Evolutionary conservation across 257 asterid genomes (phyloP), one percentile per base, ranked within the genome.

Genomic region (Craterostigma plantagineum): DNA sequence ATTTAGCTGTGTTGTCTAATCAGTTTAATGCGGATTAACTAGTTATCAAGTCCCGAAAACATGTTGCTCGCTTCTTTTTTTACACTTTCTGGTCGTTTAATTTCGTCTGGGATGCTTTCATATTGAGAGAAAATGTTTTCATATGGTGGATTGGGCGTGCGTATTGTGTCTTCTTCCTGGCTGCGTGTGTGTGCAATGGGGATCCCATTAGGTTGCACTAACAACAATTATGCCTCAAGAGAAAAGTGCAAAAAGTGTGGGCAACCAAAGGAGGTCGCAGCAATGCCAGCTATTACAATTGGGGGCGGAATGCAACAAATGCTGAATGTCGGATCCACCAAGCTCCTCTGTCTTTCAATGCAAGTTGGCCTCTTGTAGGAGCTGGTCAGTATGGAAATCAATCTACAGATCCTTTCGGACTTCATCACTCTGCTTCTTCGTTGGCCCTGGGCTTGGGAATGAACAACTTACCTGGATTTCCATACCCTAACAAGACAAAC

Each of bases 151-250:
- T 74, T 76, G 84, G 84, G 87, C 80, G 72, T 84, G 84, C 71
- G 65, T 72, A 58, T 53, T 74, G 71, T 75, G 53, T 75, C 75
- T 61, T 61, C 84, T 77, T 69, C 76, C 51, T 76, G 92, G 92
- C 68, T 77, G 76, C 77, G 40, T 74, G 79, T 74, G 79, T 80
- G 65, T 64, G 77, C 76, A 61, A 65, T 79, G 92, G 92, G n/a
- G 30, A 23, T 23, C 62, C 62, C 75, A 61, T 68, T 80, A 80
- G 94, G 92, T 61, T 77, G 94, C 92, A 80, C 96, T 85, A 85
- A 81, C 94, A 80, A 85, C 96, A 85, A 81, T 75, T 80, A 85
- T 81, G 92, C 96, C 38, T 85, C 94, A 58, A 66, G 92, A 76
- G 92, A 80, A 53, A 80, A 64, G 71, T 85, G 96, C 96, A 85